Percentiles rank a stretch among this genome's conserved stretches.
phyloP scores from a whole-genome alignment of 805 yeast genomes.

The Huiozyma naganishii region DNA sequence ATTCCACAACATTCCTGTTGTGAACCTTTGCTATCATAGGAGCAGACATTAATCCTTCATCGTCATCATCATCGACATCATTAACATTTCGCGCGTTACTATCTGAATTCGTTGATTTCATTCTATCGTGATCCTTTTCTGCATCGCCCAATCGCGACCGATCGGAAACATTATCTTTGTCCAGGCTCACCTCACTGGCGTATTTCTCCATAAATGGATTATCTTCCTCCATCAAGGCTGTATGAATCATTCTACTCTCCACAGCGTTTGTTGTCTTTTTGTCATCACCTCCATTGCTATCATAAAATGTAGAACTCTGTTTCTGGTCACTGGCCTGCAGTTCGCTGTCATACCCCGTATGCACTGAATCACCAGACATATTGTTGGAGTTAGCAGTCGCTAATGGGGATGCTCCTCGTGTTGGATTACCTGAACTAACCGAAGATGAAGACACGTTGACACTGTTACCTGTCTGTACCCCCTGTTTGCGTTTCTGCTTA shows the following conservation, averaged over 20 bases:
- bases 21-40: not conserved
- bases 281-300: too few relatives aligned
- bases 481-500: too few relatives aligned
- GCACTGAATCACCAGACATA: too few relatives aligned
- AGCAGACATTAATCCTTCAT: not conserved
- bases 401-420: too few relatives aligned
- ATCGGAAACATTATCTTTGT: not conserved
- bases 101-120: conserved; percentile 2
- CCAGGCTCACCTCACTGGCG: not conserved
- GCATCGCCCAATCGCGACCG: not conserved
- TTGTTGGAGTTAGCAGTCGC: too few relatives aligned
- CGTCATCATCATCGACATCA: conserved; percentile 2
- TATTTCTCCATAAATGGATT: conserved; percentile 20
- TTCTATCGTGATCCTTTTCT: not conserved
- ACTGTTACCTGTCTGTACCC: too few relatives aligned
- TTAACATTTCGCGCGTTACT: conserved; percentile 10
- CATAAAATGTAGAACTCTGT: too few relatives aligned
- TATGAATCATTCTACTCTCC: conserved; percentile 14
- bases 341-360: too few relatives aligned
- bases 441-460: too few relatives aligned
- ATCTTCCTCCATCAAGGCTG: conserved; percentile 20
- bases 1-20: not conserved
- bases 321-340: too few relatives aligned
- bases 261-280: not conserved
- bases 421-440: too few relatives aligned